These are phyloP conservation scores for Trichoderma polysporum DNA, from an alignment of 2,329 filamentous ascomycete species.

Conservation along the genomic window DNA sequence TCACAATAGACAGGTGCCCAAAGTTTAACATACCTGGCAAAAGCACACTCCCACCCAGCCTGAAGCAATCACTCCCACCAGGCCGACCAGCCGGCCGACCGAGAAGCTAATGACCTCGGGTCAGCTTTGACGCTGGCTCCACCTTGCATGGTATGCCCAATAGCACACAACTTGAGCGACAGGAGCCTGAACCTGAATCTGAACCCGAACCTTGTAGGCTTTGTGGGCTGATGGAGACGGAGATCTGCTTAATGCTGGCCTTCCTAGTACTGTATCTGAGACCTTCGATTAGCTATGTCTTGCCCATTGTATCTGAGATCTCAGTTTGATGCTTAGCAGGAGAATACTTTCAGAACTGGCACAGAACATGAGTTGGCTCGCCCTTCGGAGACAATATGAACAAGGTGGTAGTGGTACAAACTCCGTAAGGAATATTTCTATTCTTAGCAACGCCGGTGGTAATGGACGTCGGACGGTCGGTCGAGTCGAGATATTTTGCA, in stretches of 20 bases:
- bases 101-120: neutral
- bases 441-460: neutral
- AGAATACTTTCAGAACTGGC: neutral
- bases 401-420: neutral
- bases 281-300: neutral
- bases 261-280: neutral
- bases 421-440: neutral
- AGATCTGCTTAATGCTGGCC: neutral
- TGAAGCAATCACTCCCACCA: neutral
- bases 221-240: neutral
- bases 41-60: neutral
- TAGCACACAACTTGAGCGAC: neutral
- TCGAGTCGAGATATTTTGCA: neutral
- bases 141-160: neutral
- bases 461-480: neutral
- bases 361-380: neutral
- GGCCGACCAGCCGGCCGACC: neutral
- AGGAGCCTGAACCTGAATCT: neutral
- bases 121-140: neutral
- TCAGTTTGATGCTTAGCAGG: neutral
- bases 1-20: neutral
- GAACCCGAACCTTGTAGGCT: neutral
- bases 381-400: neutral
- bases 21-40: neutral
- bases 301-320: neutral